phyloP scores from a whole-genome alignment of 257 asterid species.

The Gentiana macrophylla region DNA sequence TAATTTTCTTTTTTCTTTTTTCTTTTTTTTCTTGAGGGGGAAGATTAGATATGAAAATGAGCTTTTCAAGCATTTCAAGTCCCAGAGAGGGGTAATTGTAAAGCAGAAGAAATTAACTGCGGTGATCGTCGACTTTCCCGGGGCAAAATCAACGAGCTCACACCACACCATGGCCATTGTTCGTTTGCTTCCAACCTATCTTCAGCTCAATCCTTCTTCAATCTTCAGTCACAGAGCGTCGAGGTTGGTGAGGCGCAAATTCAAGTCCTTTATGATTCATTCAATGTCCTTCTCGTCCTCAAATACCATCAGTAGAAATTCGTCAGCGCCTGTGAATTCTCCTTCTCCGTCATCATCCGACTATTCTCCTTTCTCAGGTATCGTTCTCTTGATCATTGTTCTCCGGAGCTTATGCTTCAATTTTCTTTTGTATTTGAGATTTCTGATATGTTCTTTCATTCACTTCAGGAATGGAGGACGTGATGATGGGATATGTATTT shows the following conservation, averaged over 20 bases:
- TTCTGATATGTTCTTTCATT: background rate
- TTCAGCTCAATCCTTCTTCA: background rate
- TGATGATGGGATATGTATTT: conserved; percentile 52
- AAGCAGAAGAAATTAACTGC: no score
- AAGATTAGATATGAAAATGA: no score
- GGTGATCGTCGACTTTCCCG: no score
- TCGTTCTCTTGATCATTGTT: background rate
- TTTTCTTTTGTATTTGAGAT: background rate
- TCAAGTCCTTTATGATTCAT: background rate
- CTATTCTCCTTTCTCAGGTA: conserved; percentile 8
- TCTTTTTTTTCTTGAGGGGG: no score
- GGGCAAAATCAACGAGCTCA: background rate
- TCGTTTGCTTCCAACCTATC: background rate
- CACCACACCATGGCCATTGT: background rate
- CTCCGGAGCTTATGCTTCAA: background rate
- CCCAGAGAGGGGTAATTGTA: no score
- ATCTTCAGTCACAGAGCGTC: background rate
- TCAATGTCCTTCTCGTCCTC: background rate
- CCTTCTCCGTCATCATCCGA: background rate
- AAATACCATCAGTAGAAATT: background rate
- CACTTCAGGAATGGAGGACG: conserved; percentile 48
- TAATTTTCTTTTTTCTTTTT: no score
- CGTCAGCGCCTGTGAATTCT: background rate
- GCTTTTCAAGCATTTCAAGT: no score
- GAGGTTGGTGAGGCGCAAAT: background rate